Conservation (phyloP, 345 rosid species). For the Odontarrhena argentea region DNA sequence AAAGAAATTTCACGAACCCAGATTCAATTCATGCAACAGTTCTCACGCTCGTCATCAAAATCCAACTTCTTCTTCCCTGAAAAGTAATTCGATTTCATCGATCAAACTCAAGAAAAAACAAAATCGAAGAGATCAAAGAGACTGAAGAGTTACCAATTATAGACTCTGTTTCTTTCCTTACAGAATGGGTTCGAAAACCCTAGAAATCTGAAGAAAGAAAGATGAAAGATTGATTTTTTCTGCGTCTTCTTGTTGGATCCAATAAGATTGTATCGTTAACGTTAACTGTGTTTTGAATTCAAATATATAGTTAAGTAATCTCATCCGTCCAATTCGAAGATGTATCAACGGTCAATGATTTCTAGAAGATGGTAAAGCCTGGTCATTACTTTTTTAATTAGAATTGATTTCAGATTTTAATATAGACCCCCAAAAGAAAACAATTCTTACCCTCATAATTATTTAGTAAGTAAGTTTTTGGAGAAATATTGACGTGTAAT, state of each 20-base stretch:
- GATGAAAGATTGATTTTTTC: background rate
- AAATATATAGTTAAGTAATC: conserved; percentile 1
- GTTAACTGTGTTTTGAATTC: conserved; percentile 36
- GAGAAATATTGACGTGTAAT: no score
- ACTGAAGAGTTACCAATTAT: conserved; percentile 10
- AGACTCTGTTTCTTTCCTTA: conserved; percentile 25
- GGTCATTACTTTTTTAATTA: conserved; percentile 6
- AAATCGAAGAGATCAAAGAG: no score
- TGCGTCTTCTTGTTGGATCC: conserved; percentile 11
- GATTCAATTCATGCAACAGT: conserved; percentile 57
- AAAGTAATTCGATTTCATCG: no score
- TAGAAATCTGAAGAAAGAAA: background rate
- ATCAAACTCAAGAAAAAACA: no score
- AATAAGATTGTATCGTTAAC: conserved; percentile 39
- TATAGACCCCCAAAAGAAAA: no score
- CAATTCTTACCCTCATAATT: no score
- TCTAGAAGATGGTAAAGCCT: conserved; percentile 29
- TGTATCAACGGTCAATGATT: conserved; percentile 26
- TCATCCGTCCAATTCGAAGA: conserved; percentile 29
- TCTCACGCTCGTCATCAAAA: conserved; percentile 53
- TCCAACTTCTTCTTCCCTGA: background rate
- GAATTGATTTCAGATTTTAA: background rate
- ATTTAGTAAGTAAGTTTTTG: no score
- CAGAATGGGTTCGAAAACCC: background rate
- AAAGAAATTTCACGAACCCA: conserved; percentile 51